A percentile compares a stretch with the other conserved stretches of the same genome.
These are phyloP conservation scores for Condylostoma magnum DNA, from an alignment of 169 alveolate species.

Conservation along the genomic window DNA sequence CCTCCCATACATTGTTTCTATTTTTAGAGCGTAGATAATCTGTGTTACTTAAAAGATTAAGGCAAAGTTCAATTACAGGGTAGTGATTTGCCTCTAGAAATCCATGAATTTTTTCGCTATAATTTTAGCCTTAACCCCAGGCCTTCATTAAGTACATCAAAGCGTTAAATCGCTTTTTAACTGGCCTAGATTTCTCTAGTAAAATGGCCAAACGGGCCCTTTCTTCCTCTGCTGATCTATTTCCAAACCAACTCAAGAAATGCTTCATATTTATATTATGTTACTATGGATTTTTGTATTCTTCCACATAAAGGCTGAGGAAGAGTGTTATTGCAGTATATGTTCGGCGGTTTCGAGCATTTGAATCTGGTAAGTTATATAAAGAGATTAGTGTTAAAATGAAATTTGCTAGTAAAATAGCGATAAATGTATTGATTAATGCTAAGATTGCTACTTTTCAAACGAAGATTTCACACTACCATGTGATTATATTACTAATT, in stretches of 20 bases:
- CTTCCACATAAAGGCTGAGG: too few relatives aligned
- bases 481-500: too few relatives aligned
- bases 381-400: too few relatives aligned
- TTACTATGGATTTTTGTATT: too few relatives aligned
- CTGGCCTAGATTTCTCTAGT: background rate
- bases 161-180: background rate
- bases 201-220: background rate
- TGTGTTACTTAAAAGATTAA: background rate
- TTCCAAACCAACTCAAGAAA: constrained; percentile 5
- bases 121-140: background rate
- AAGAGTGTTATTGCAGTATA: too few relatives aligned
- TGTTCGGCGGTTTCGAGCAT: too few relatives aligned
- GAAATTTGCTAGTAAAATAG: too few relatives aligned
- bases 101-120: constrained; percentile 13
- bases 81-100: background rate
- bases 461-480: too few relatives aligned
- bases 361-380: too few relatives aligned
- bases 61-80: background rate
- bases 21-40: constrained; percentile 13
- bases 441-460: too few relatives aligned
- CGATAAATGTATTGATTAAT: too few relatives aligned
- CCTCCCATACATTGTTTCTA: constrained; percentile 24
- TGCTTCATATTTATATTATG: constrained; percentile 4
- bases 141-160: background rate
- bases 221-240: constrained; percentile 25